Base-by-base conservation (phyloP, 345 rosid genomes). In the Citrus mangshanensis region DNA sequence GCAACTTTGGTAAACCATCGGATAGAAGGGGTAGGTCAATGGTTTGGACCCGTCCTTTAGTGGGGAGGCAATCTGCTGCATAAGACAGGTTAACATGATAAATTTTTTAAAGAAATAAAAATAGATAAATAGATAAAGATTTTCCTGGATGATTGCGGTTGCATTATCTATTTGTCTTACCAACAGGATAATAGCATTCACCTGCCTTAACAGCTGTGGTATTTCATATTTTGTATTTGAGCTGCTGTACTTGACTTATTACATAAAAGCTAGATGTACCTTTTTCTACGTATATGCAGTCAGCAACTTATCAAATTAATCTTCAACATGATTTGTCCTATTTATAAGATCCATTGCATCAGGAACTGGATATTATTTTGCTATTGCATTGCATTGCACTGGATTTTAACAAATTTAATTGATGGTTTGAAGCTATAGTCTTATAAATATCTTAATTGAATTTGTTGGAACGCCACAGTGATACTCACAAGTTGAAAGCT, bases 401-500 rank as follows among this genome's bases (percentile, higher is more conserved):
- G 30, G 58, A 34, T 25, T 40, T 38, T 22, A 42, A 73, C 13
- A n/a, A 59, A 73, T n/a, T 49, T 70, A 46, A n/a, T 25, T 46
- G 59, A 70, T 70, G 56, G 14, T 70, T 59, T 37, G 54, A 25
- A 24, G 37, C 18, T 59, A 73, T 27, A 2, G 37, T 58, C 22
- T 4, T 19, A 28, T 32, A 54, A 66, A 78, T 78, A 61, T 34
- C 55, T 54, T 49, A 42, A 24, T 62, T 69, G 28, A 24, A 69
- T 73, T 34, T 58, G 70, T 40, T 79, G 63, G 75, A 78, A 66
- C 83, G 83, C 62, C 79, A 79, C 88, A 92, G 93, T 78, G 84
- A 83, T 56, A 28, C 77, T 55, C 71, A 58, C 32, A 76, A 77
- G 82, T 62, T 84, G 80, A 80, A 81, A 28, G 69, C 79, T 77